Conservation (phyloP, 2,329 filamentous ascomycete genomes). For the Lojkania enalia region DNA sequence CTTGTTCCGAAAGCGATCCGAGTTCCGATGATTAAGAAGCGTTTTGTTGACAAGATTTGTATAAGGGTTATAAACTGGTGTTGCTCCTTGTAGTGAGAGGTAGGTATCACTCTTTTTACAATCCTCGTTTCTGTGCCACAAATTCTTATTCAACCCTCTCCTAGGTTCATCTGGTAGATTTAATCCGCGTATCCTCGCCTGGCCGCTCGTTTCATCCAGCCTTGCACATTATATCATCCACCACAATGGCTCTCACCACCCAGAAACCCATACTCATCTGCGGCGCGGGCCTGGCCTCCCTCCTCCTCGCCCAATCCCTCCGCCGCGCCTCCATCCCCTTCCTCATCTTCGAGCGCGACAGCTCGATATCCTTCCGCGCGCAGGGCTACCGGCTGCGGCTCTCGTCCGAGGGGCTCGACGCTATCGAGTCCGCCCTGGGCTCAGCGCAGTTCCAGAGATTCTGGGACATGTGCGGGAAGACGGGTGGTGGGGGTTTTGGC, state of each 20-base stretch:
- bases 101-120: too few species aligned
- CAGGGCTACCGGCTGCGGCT: conserved; percentile 66
- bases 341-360: conserved; percentile 47
- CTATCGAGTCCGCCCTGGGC: conserved; percentile 62
- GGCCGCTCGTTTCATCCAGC: too few species aligned
- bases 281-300: conserved; percentile 36
- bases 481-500: conserved; percentile 58
- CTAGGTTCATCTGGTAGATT: too few species aligned
- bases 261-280: conserved; percentile 48
- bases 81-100: too few species aligned
- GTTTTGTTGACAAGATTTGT: too few species aligned
- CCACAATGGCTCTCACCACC: conserved; percentile 9
- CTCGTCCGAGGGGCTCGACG: conserved; percentile 60
- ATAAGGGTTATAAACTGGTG: too few species aligned
- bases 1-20: too few species aligned
- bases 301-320: conserved; percentile 37
- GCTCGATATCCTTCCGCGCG: conserved; percentile 58
- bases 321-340: conserved; percentile 36
- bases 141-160: too few species aligned
- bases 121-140: too few species aligned
- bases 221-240: background rate
- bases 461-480: conserved; percentile 63
- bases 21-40: too few species aligned
- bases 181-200: too few species aligned
- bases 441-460: conserved; percentile 56